These are phyloP conservation scores for Wickerhamomyces xylosicus DNA, from an alignment of 805 yeast genomes.

Conservation along the genomic window DNA sequence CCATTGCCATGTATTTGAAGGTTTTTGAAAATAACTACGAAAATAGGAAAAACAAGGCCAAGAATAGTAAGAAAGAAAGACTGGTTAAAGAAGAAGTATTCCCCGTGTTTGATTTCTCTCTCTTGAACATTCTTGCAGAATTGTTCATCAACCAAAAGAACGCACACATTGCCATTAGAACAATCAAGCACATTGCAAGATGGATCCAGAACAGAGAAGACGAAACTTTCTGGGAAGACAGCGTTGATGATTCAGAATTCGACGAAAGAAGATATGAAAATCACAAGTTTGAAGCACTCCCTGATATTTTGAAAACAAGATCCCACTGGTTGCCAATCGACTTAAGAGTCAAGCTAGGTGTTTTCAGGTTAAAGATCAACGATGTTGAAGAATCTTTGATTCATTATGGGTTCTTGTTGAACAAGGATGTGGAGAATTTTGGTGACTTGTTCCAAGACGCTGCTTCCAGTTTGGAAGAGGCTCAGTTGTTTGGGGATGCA, in stretches of 20 bases:
- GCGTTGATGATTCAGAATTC: conserved; percentile 68
- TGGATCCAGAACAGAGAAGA: conserved; percentile 68
- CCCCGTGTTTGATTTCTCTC: conserved; percentile 76
- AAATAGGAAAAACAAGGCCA: conserved; percentile 21
- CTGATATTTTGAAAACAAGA: conserved; percentile 26
- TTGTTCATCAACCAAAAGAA: conserved; percentile 61
- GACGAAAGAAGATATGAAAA: conserved; percentile 56
- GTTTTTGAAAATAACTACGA: conserved; percentile 50
- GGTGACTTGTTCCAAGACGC: conserved; percentile 70
- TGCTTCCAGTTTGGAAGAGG: conserved; percentile 61
- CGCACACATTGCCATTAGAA: conserved; percentile 50
- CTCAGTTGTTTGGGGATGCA: conserved; percentile 69
- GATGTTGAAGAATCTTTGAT: conserved; percentile 58
- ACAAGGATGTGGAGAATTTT: conserved; percentile 47
- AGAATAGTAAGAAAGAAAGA: not conserved
- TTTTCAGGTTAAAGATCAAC: conserved; percentile 56
- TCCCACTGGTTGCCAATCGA: conserved; percentile 65
- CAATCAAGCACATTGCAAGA: conserved; percentile 63
- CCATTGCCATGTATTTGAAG: conserved; percentile 58
- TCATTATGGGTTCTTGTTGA: conserved; percentile 54
- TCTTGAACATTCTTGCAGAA: conserved; percentile 75
- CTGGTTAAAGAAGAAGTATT: conserved; percentile 20
- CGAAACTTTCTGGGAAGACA: conserved; percentile 35
- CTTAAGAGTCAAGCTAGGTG: conserved; percentile 73
- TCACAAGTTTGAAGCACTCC: conserved; percentile 30